Conservation (phyloP, 78 protist species). For the slime mould (Dictyostelium discoideum) region dicty_2.7 NC_007088.5:536501-537000, state of each 20-base stretch:
- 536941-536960: slow-evolving; percentile 9
- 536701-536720: neutral
- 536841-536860: neutral
- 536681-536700: neutral
- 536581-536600: neutral
- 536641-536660: neutral
- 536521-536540: slow-evolving; percentile 37
- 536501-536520: slow-evolving; percentile 19
- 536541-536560: slow-evolving; percentile 44
- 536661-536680: slow-evolving; percentile 14
- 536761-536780: neutral
- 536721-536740: neutral
- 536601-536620: neutral
- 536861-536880: neutral
- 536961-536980: too few species aligned
- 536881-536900: slow-evolving; percentile 14
- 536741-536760: neutral
- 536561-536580: slow-evolving; percentile 27
- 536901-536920: slow-evolving; percentile 84
- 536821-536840: neutral
- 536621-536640: neutral
- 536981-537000: slow-evolving; percentile 5
- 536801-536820: neutral
- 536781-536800: slow-evolving; percentile 12
- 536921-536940: slow-evolving; percentile 40